Percentiles rank a stretch among this genome's conserved stretches.
Evolutionary conservation across 441 rosid genomes (phyloP).

Genomic region (Populus hybrid): DNA sequence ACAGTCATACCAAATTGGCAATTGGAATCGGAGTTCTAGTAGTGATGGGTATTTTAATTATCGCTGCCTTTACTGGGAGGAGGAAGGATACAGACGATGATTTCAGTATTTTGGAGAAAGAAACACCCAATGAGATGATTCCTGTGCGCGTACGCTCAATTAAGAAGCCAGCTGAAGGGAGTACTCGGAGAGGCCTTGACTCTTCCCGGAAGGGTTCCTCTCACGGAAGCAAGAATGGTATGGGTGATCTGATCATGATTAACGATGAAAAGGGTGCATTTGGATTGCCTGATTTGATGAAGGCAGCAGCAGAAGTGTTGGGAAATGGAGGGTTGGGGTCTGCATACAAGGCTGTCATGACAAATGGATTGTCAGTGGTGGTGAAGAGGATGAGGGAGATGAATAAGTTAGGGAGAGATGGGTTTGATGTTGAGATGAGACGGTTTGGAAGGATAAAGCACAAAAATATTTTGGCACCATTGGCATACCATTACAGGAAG

Average conservation of each 20-base stretch:
- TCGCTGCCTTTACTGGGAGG: conserved; percentile 15
- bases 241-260: conserved; percentile 62
- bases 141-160: conserved; percentile 10
- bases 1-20: conserved; percentile 6
- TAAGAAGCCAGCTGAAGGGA: conserved; percentile 17
- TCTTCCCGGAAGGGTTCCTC: conserved; percentile 21
- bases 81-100: conserved; percentile 31
- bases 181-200: conserved; percentile 26
- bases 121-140: conserved; percentile 27
- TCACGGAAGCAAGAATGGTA: conserved; percentile 27
- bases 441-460: conserved; percentile 56
- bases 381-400: conserved; percentile 86
- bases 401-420: conserved; percentile 56
- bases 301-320: conserved; percentile 85
- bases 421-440: conserved; percentile 63
- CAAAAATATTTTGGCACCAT: conserved; percentile 60
- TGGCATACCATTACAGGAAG: conserved; percentile 74
- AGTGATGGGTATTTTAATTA: conserved; percentile 28
- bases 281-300: conserved; percentile 85
- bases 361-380: conserved; percentile 65
- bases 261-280: conserved; percentile 67
- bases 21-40: conserved; percentile 22
- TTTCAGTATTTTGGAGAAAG: conserved; percentile 46
- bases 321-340: conserved; percentile 91
- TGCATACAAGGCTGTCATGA: conserved; percentile 75